phyloP scores from a whole-genome alignment of 2,329 filamentous ascomycete genomes.

The Arthrobotrys sphaeroides region DNA sequence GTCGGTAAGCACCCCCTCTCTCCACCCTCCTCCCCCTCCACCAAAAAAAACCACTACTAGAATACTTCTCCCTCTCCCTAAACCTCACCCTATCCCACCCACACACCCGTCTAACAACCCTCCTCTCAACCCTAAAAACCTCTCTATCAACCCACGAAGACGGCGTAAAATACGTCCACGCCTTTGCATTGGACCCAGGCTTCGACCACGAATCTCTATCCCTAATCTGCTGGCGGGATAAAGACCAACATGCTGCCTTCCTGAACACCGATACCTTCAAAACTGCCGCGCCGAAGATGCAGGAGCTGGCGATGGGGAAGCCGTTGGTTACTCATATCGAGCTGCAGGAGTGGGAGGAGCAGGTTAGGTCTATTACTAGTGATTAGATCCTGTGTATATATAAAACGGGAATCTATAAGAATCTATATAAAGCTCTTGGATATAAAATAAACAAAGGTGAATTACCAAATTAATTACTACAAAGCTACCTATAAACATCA shows the following conservation, averaged over 20 bases:
- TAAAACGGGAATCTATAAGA: no score
- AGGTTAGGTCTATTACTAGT: neutral
- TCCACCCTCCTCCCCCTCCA: constrained; percentile 9
- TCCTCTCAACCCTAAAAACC: neutral
- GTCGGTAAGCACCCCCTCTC: constrained; percentile 17
- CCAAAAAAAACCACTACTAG: constrained; percentile 6
- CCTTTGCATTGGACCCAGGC: constrained; percentile 6
- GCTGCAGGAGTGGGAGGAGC: neutral
- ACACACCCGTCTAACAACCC: neutral
- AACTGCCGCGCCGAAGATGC: neutral
- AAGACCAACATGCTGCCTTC: neutral
- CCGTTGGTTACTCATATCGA: constrained; percentile 13
- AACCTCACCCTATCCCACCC: neutral
- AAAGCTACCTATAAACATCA: neutral
- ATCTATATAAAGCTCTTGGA: no score
- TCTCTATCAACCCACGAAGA: neutral
- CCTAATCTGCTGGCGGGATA: constrained; percentile 6
- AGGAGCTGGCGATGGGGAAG: neutral
- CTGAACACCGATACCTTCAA: neutral
- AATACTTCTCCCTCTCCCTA: constrained; percentile 11
- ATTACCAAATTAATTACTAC: neutral
- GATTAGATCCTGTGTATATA: no score
- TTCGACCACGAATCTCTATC: neutral
- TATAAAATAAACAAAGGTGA: neutral
- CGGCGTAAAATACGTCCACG: neutral